Evolutionary conservation across 192 early-diverging fungal species (phyloP).

Genomic region (Backusella sp.): DNA sequence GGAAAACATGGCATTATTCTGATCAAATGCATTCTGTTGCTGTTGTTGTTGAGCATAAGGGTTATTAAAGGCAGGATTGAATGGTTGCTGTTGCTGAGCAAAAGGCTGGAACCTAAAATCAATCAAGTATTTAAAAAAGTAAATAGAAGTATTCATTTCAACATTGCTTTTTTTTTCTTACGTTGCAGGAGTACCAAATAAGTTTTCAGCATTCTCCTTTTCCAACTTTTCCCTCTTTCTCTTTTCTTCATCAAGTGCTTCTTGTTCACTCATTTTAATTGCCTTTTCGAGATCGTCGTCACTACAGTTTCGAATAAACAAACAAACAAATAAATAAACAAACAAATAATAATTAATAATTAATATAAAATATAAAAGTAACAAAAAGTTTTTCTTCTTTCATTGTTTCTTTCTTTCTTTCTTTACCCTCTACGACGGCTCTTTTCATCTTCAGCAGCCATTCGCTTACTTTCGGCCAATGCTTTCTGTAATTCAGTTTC

Average conservation of each 20-base stretch:
- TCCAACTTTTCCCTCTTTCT: slow-evolving; percentile 21
- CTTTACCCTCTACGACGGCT: slow-evolving; percentile 27
- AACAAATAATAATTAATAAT: background rate
- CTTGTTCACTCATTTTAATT: slow-evolving; percentile 31
- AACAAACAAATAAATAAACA: background rate
- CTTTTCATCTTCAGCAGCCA: slow-evolving; percentile 50
- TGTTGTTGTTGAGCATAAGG: slow-evolving; percentile 33
- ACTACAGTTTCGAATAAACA: background rate
- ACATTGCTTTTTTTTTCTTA: background rate
- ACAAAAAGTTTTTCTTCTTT: background rate
- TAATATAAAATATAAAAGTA: too few species aligned
- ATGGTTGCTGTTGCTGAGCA: slow-evolving; percentile 22
- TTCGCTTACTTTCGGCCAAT: slow-evolving; percentile 78
- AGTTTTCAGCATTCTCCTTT: slow-evolving; percentile 20
- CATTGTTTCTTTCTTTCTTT: slow-evolving; percentile 2
- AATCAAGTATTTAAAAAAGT: too few species aligned
- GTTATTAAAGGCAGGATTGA: slow-evolving; percentile 9
- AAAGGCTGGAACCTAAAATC: slow-evolving; percentile 11
- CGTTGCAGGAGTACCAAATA: slow-evolving; percentile 18
- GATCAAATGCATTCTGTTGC: slow-evolving; percentile 9
- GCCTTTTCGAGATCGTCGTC: slow-evolving; percentile 34
- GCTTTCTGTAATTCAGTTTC: slow-evolving; percentile 80
- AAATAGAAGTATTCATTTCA: background rate
- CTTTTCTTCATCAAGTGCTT: slow-evolving; percentile 32
- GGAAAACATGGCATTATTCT: background rate